Conservation (phyloP, 192 early-diverging fungal species). For the Coemansia sp. region DNA sequence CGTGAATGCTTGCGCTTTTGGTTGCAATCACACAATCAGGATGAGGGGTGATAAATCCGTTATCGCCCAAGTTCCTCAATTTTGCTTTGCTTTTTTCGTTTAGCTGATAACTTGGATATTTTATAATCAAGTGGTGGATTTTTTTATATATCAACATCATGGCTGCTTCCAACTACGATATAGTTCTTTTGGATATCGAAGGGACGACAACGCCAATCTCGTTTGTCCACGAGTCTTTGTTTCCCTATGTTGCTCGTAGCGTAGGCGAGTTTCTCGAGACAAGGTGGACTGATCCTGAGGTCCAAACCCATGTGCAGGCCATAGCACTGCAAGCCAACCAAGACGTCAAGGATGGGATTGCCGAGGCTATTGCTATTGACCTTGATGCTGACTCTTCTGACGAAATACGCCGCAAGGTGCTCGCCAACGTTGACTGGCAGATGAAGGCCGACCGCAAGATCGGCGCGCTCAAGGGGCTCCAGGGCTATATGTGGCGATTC, state of each 20-base stretch:
- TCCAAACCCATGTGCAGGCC: constrained; percentile 55
- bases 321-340: constrained; percentile 57
- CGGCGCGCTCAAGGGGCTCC: constrained; percentile 84
- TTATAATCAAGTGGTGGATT: neutral
- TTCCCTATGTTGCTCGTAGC: constrained; percentile 79
- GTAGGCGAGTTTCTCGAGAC: constrained; percentile 68
- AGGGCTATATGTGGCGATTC: constrained; percentile 95
- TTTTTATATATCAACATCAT: neutral
- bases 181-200: constrained; percentile 83
- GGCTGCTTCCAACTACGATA: constrained; percentile 21
- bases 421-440: constrained; percentile 75
- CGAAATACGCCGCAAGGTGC: constrained; percentile 24
- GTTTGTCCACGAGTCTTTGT: constrained; percentile 93
- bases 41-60: neutral
- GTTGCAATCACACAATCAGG: constrained; percentile 4
- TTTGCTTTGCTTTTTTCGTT: neutral
- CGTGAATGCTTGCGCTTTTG: neutral
- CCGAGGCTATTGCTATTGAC: constrained; percentile 15
- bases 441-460: constrained; percentile 90
- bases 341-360: constrained; percentile 24
- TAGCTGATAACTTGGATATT: neutral
- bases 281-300: constrained; percentile 55
- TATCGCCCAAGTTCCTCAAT: neutral
- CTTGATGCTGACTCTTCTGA: constrained; percentile 17
- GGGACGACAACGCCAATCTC: constrained; percentile 97